Base-by-base conservation (phyloP, 768 basidiomycete genomes). In the Agrocybe pediades region DNA sequence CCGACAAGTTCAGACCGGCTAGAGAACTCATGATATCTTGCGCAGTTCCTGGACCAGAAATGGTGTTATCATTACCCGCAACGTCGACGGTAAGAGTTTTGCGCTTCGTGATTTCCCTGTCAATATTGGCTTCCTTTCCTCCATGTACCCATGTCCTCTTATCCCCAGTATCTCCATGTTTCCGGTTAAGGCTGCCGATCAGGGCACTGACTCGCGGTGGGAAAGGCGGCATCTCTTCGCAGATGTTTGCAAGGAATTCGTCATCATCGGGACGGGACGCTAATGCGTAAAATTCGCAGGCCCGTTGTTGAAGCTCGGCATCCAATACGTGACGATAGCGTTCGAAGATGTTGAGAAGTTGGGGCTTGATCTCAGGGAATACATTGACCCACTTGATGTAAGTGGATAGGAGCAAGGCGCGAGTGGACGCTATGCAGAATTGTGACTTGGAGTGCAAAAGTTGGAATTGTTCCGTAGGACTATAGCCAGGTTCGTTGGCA, bases 321-420 rank as follows among this genome's bases (percentile, higher is more conserved):
- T 99, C 97, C 13, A 99, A 84, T 41, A 98, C 92, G 64, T 96
- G 93, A n/a, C 94, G 87, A 66, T 97, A 98, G 15, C 95, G 92
- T 62, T 98, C 95, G 62, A 99, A 97, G 62, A 98, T 93, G 68
- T 88, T 90, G 67, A 98, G 63, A 24, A 99, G 83, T 60, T 98
- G 95, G 6, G 87, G 82, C 63, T 95, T 97, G 73, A 99, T 97
- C 70, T 99, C 97, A 17, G 97, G 97, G 71, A 98, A 99, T 52
- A 99, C 92, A 68, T 99, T 99, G 58, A 97, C 94, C 96, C 96
- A 98, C 82, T 99, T 99, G 76, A 98, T 88, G 68, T 99, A 99
- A 0, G 97, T 98, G 9, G 97, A 96, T 29, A 99, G 78, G 23
- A 99, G 83, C 25, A 99, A 79, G 0, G 95, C 89, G 27, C 96